These are phyloP conservation scores for Lathyrus aphaca DNA, from an alignment of 306 rosid species.

Conservation along the genomic window DNA sequence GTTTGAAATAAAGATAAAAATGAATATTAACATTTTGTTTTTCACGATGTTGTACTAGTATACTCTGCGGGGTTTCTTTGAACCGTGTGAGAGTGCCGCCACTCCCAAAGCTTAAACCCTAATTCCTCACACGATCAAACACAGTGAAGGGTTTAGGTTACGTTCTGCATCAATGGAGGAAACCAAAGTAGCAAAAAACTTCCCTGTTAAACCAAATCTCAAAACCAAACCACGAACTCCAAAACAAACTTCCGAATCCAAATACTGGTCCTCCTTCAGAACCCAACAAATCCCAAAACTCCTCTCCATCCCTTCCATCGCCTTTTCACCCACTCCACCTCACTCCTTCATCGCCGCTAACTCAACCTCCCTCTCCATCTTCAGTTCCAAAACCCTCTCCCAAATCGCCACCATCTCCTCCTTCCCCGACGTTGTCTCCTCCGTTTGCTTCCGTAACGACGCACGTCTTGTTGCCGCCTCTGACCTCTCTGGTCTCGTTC, in stretches of 20 bases:
- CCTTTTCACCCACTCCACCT: slow-evolving; percentile 67
- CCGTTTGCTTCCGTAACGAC: slow-evolving; percentile 75
- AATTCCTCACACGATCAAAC: background rate
- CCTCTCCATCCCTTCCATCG: slow-evolving; percentile 59
- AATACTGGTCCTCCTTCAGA: slow-evolving; percentile 89
- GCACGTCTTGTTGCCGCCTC: slow-evolving; percentile 80
- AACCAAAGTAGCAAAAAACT: slow-evolving; percentile 31
- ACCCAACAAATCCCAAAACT: slow-evolving; percentile 61
- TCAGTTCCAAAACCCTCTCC: slow-evolving; percentile 54
- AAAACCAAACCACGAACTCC: slow-evolving; percentile 68
- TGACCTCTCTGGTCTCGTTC: slow-evolving; percentile 80
- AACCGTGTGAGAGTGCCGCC: too few relatives aligned
- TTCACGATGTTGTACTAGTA: too few relatives aligned
- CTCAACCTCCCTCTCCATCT: slow-evolving; percentile 67
- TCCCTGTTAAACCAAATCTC: slow-evolving; percentile 69
- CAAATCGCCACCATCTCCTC: slow-evolving; percentile 56
- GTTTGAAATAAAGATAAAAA: too few relatives aligned
- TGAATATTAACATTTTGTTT: too few relatives aligned
- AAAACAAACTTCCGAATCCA: slow-evolving; percentile 68
- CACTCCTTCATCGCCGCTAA: slow-evolving; percentile 67
- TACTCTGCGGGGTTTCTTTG: too few relatives aligned
- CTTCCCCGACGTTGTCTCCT: slow-evolving; percentile 70
- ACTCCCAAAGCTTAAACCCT: background rate
- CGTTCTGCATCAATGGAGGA: slow-evolving; percentile 58
- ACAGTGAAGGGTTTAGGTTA: background rate